Conservation (phyloP, 1,139 yeast genomes). For the Yamadazyma sp. region DNA sequence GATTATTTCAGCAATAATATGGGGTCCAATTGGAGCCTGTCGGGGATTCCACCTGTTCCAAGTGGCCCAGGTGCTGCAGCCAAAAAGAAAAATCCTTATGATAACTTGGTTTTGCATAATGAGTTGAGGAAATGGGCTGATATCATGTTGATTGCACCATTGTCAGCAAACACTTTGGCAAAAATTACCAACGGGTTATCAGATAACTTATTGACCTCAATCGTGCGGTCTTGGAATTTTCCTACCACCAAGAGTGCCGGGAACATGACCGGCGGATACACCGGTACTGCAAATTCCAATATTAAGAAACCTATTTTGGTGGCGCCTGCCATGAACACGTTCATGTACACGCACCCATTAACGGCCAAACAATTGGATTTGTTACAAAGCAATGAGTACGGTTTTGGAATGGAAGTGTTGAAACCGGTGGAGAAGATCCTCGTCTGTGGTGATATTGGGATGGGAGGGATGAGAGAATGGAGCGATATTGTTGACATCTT, state of each 20-base stretch:
- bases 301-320: constrained; percentile 71
- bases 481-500: constrained; percentile 82
- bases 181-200: constrained; percentile 89
- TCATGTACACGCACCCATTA: constrained; percentile 92
- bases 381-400: constrained; percentile 44
- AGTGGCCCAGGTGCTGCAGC: constrained; percentile 7
- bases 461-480: constrained; percentile 99
- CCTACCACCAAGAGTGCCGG: constrained; percentile 11
- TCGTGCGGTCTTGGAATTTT: constrained; percentile 91
- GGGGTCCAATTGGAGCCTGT: neutral
- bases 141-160: constrained; percentile 83
- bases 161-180: constrained; percentile 91
- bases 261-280: neutral
- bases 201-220: constrained; percentile 82
- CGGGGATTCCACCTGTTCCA: too few relatives aligned
- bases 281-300: constrained; percentile 9
- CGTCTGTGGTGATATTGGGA: constrained; percentile 95
- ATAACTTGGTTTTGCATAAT: constrained; percentile 67
- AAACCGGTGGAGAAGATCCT: constrained; percentile 92
- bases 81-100: constrained; percentile 42
- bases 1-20: constrained; percentile 13
- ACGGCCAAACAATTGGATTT: constrained; percentile 77
- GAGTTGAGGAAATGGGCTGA: constrained; percentile 96
- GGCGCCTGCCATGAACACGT: constrained; percentile 98
- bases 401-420: constrained; percentile 67